Evolutionary conservation across 2,329 filamentous ascomycete genomes (phyloP), one percentile per base, ranked within the genome.

Genomic region (Botrytis porri): DNA sequence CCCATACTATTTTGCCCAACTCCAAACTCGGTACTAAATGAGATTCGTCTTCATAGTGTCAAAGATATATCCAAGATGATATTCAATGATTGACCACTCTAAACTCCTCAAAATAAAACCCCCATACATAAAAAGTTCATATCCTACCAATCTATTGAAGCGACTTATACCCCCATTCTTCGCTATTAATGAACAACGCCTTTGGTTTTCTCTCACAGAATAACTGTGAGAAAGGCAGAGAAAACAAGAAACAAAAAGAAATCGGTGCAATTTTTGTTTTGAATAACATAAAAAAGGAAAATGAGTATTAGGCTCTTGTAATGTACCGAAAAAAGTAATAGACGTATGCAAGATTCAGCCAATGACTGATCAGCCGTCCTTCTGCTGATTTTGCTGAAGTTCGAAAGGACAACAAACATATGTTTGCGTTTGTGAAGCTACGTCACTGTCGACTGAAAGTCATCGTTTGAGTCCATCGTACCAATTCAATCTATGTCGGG

Each of bases 401-500:
- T 43, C 29, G 48, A 51, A 43, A 57, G 18, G 25, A 51, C 2
- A 51, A 18, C 54, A 51, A 51, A 61, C 41, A 54, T 54, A n/a
- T 51, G 32, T 35, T 41, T 51, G 69, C 29, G 32, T 32, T 45
- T 39, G 25, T 54, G 18, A 48, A 54, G 45, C 51, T 37, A 41
- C 25, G 14, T 25, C 43, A 37, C 35, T 37, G 14, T 70, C n/a
- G 59, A 41, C 69, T 39, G 43, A 32, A 22, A 65, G 39, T 35
- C 43, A 65, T 64, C 43, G 37, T 71, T 45, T 57, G 35, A 25
- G 29, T 71, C 25, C 22, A 74, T 73, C 75, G 73, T 71, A 72
- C 75, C 71, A 74, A 77, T 73, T 67, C 73, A 74, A 77, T 77
- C 78, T 76, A 78, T 79, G 77, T 78, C 76, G 75, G 77, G 78